Base-by-base conservation (phyloP, 148 eudicot genomes). In the Gaultheria prostrata region DNA sequence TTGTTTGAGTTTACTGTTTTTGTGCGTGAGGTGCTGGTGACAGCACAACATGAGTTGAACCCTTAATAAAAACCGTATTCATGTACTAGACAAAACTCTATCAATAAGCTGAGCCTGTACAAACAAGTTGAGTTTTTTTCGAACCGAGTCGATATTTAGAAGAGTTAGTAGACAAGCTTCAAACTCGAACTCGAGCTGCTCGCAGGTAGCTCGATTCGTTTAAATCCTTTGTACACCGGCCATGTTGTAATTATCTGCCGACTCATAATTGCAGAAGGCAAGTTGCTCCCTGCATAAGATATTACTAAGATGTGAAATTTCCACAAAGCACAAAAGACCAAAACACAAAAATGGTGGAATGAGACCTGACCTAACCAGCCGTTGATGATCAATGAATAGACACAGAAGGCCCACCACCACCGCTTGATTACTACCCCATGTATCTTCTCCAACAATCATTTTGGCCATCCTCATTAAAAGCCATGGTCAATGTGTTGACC, bases 321-420 rank as follows among this genome's bases (percentile, higher is more conserved):
- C 6, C 6, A 32, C 18, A 70, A 18, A 78, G 24, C 28, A 78
- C 67, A 78, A 49, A 24, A 49, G 17, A 30, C 53, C 1, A 50
- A 49, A 54, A 77, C 59, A 49, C 4, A 50, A 53, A 53, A 51
- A 13, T 7, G 12, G 32, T 26, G 54, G 78, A 76, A 28, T 50
- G 57, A 49, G 61, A 51, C 24, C 28, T 30, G 49, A 78, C 51
- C 70, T 21, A 46, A 39, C 33, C 77, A 74, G 28, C 30, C 57
- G 43, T n/a, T 32, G 6, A 76, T 59, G 51, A 79, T 79, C 24
- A 79, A 57, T 39, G 50, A 71, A 71, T 30, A 14, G 10, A n/a
- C 21, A 45, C 0, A 51, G 39, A 79, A 46, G 81, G 71, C 49
- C 82, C 82, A 79, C 71, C 71, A 79, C 14, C 82, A 79, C 82